Base-by-base conservation (phyloP, 768 basidiomycete genomes). In the Leucosporidium yakuticum region DNA sequence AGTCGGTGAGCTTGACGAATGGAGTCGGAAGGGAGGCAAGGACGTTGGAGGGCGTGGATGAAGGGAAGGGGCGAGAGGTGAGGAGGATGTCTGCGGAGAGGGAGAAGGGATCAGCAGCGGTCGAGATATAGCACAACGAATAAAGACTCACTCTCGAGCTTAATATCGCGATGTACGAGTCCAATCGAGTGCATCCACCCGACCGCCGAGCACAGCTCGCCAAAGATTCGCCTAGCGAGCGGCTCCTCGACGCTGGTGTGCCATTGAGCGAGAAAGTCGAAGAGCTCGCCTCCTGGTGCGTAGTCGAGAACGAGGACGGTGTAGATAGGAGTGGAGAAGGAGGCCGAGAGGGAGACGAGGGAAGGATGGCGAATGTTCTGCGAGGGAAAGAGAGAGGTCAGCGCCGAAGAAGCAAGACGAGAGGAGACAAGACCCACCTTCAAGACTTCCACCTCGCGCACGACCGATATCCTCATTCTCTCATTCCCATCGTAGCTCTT, bases 111-210 rank as follows among this genome's bases (percentile, higher is more conserved):
- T 51, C 19, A 62, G 61, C 49, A 36, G n/a, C 51, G 25, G n/a
- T n/a, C n/a, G n/a, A n/a, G 31, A 29, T 50, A 31, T 19, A 15
- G 21, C 17, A 60, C 51, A 19, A 65, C 39, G 14, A 48, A 54
- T 4, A 14, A 31, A 36, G 49, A 79, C 83, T 75, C 72, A 84
- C 83, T 84, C 73, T 84, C 83, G 36, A 84, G 85, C 80, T 95
- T 95, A 80, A 95, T 86, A 79, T 94, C 92, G 5, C 92, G 83
- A 78, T 95, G 92, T 2, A 95, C 91, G 50, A 93, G 82, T 1
- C 86, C 87, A 20, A 89, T 88, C 49, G 84, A 82, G 75, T 95
- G 91, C 85, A 95, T 86, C 89, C 90, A 95, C 8, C 85, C 86
- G 0, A 93, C 87, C 9, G 87, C 91, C 47, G 83, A 83, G 67